These are phyloP conservation scores for Neodidymelliopsis sp. DNA, from an alignment of 2,329 filamentous ascomycete genomes.

Conservation along the genomic window DNA sequence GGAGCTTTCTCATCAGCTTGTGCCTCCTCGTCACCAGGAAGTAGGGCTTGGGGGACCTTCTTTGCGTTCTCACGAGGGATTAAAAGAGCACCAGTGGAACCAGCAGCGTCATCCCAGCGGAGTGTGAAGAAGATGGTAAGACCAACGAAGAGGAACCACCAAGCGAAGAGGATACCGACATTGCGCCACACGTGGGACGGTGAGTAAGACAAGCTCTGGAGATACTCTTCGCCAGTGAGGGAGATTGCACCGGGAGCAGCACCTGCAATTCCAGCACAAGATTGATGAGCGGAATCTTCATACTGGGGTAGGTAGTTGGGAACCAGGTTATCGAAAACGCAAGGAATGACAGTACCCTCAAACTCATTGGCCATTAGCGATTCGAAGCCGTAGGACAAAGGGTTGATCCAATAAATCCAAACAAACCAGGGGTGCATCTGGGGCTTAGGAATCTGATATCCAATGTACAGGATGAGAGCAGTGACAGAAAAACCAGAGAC, in stretches of 20 bases:
- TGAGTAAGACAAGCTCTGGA: constrained; percentile 58
- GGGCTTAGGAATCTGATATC: constrained; percentile 62
- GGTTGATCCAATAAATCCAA: constrained; percentile 73
- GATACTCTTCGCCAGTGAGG: constrained; percentile 66
- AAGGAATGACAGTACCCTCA: constrained; percentile 55
- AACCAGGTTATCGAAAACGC: constrained; percentile 59
- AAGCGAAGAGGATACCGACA: constrained; percentile 55
- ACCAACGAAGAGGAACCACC: constrained; percentile 54
- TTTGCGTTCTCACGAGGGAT: constrained; percentile 61
- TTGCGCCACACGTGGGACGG: constrained; percentile 46
- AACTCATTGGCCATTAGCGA: constrained; percentile 75
- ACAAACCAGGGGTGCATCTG: constrained; percentile 63
- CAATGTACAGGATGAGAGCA: constrained; percentile 69
- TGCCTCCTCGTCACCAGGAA: constrained; percentile 60
- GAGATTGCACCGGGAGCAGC: constrained; percentile 58
- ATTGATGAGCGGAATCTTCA: constrained; percentile 49
- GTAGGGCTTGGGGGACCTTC: constrained; percentile 26
- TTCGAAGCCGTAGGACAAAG: constrained; percentile 80
- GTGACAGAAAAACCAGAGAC: constrained; percentile 61
- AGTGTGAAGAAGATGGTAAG: constrained; percentile 66
- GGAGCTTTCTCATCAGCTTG: constrained; percentile 33
- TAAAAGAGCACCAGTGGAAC: constrained; percentile 62
- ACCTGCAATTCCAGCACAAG: constrained; percentile 67
- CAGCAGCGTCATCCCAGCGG: constrained; percentile 62
- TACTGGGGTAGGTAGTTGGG: constrained; percentile 60